Evolutionary conservation across 352 stramenopile species (phyloP).

Genomic region (Phytophthora europaea): DNA sequence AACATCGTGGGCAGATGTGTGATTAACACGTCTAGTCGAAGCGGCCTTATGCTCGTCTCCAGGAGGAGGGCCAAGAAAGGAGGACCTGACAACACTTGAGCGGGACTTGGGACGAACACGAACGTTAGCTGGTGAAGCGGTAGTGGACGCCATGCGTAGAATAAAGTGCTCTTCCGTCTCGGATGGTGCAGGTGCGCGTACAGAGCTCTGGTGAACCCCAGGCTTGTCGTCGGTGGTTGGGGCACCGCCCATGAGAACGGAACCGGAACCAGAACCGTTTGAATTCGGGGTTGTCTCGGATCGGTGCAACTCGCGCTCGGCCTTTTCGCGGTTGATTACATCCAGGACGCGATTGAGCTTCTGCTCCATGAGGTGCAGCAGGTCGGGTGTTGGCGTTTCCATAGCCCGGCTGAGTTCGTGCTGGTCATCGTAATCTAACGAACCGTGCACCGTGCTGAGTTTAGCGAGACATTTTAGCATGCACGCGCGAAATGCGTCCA

Average conservation of each 20-base stretch:
- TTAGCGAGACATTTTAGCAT: slow-evolving; percentile 87
- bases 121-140: slow-evolving; percentile 74
- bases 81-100: slow-evolving; percentile 37
- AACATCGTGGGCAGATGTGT: slow-evolving; percentile 28
- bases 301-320: slow-evolving; percentile 82
- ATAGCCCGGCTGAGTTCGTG: slow-evolving; percentile 75
- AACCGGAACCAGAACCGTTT: slow-evolving; percentile 32
- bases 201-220: slow-evolving; percentile 42
- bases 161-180: slow-evolving; percentile 91
- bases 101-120: slow-evolving; percentile 81
- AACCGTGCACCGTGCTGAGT: slow-evolving; percentile 77
- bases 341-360: slow-evolving; percentile 86
- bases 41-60: slow-evolving; percentile 33
- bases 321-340: slow-evolving; percentile 87
- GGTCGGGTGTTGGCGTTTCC: slow-evolving; percentile 73
- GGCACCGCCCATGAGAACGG: slow-evolving; percentile 26
- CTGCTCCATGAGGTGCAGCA: slow-evolving; percentile 85
- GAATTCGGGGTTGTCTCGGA: slow-evolving; percentile 58
- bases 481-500: slow-evolving; percentile 85
- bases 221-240: slow-evolving; percentile 38
- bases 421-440: slow-evolving; percentile 80
- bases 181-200: slow-evolving; percentile 66
- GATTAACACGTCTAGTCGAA: slow-evolving; percentile 21
- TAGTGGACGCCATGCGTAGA: slow-evolving; percentile 79
- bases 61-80: slow-evolving; percentile 31